Base-by-base conservation (phyloP, 148 eudicot species). In the Chenopodium berlandieri region DNA sequence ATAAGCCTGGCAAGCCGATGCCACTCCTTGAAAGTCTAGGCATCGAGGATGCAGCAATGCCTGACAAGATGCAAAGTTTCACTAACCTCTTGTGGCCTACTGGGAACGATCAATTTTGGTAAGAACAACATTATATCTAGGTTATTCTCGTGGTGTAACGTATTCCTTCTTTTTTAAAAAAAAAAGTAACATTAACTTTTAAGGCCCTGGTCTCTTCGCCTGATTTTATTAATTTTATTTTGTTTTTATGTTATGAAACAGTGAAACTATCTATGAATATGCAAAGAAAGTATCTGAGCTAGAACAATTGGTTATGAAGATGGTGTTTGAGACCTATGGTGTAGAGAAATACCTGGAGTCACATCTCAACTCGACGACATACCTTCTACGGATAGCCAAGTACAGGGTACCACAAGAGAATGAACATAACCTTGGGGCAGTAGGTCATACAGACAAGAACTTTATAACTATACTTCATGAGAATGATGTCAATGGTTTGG, bases 301-400 rank as follows among this genome's bases (percentile, higher is more conserved):
- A 75, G 89, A 86, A 19, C 79, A 81, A 13, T 23, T 83, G 83
- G 85, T 87, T 11, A 76, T 78, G 64, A 79, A 79, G 67, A 91
- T 91, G 94, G 85, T 83, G 8, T 86, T 87, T 23, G 89, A 85
- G 79, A 86, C 90, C 75, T 91, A 91, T 71, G 91, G 89, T 6
- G 86, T 86, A 9, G 85, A 84, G 32, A 90, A 88, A 79, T 83
- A 87, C 81, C 80, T 78, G 4, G 73, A 86, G 0, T 76, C 86
- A 23, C 86, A 85, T 34, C 69, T 67, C 16, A 71, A 86, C 11
- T 87, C 94, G 0, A 83, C 86, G 7, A 44, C 82, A 4, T 88
- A 90, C 77, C 83, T 88, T 75, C 68, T 87, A 27, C 79, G 89
- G 76, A 79, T 91, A 37, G 83, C 87, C 17, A 88, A 83, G 64